Evolutionary conservation across 805 yeast genomes (phyloP), one percentile per base, ranked within the genome.

Genomic region (Deakozyma indianensis): DNA sequence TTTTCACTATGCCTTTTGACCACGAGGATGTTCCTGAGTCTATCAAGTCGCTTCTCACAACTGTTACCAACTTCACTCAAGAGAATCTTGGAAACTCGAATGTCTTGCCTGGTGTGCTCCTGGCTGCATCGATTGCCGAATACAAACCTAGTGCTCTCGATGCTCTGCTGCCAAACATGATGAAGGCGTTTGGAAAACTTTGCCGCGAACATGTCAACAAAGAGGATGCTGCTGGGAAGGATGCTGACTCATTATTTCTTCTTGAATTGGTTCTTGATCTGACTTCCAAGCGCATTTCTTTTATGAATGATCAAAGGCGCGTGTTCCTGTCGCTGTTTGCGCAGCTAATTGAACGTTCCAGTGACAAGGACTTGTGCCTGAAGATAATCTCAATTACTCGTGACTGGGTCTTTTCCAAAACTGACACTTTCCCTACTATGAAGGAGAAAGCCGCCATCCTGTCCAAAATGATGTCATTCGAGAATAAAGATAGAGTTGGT

Each of bases 361-460:
- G 77, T 48, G 96, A 88, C 55, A 78, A 78, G 48, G 77, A 74
- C 22, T 74, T 92, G 5, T 67, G 88, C 49, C 75, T 75, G 49
- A 81, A 80, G 56, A 83, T 92, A 41, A 77, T 90, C 22, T 70
- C 71, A 23, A 78, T 87, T 51, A 90, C 88, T 1, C 76, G 88
- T 55, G 73, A 73, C 15, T 92, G 99, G 98, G 90, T 88, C 0
- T 87, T 94, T 57, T 75, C 85, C 2, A 75, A 80, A 47, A 69
- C 77, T 3, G 95, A 85, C 51, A 70, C 85, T 21, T 87, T 87
- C 68, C 99, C 99, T 2, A 85, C 97, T 0, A 78, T 83, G 2
- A 94, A 92, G 59, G 99, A 92, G 57, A 92, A 92, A 59, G 95
- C 97, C 1, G 96, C 95, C 0, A 80, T 92, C 35, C 67, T 92